phyloP scores from a whole-genome alignment of 306 rosid species.

The Inga laurina region DNA sequence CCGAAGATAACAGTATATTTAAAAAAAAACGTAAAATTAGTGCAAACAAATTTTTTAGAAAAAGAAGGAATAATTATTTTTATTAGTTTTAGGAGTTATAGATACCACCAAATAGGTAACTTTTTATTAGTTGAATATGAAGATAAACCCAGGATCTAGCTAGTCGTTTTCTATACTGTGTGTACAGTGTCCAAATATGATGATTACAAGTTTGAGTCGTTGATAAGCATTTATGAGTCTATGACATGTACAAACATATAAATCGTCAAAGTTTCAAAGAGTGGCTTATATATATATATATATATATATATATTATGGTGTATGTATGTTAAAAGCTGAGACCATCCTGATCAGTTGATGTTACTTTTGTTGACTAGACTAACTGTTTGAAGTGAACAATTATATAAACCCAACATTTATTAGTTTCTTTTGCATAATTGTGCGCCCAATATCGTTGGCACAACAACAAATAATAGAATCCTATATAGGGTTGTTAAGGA shows the following conservation, averaged over 20 bases:
- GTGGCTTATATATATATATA: not conserved
- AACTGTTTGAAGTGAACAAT: not conserved
- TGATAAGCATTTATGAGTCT: not conserved
- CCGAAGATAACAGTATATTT: not conserved
- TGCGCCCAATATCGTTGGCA: not conserved
- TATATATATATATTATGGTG: too few species aligned
- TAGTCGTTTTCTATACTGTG: not conserved
- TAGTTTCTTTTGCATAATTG: not conserved
- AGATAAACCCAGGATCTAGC: not conserved
- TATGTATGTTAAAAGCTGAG: not conserved
- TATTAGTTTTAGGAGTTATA: too few species aligned
- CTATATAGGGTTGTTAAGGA: not conserved
- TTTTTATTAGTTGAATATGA: not conserved
- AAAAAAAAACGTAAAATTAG: not conserved
- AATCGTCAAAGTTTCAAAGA: not conserved
- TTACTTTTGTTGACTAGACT: not conserved
- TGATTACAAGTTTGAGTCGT: not conserved
- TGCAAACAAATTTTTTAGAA: too few species aligned
- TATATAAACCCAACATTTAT: not conserved
- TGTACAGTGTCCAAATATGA: not conserved
- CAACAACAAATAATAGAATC: not conserved
- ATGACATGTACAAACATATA: slow-evolving; percentile 23
- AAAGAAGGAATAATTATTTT: not conserved
- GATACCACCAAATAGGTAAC: not conserved
- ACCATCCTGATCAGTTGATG: not conserved